Conservation (phyloP, 2,329 filamentous ascomycete species). For the Arthroderma sp. region DNA sequence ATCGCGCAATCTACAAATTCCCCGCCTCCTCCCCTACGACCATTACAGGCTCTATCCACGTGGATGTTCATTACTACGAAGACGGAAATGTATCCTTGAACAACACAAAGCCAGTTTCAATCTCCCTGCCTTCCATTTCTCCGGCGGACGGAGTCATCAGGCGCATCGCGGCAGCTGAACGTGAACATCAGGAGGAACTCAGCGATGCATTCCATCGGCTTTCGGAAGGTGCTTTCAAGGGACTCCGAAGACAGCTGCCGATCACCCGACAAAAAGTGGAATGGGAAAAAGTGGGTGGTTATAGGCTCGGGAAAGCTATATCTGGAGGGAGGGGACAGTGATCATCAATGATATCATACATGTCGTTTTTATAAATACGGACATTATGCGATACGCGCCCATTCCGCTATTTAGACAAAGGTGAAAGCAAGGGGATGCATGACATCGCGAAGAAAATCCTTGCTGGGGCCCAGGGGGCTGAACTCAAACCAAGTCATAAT, state of each 20-base stretch:
- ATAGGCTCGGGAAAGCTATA: conserved; percentile 71
- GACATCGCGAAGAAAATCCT: too few species aligned
- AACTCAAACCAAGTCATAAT: too few species aligned
- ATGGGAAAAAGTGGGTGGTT: conserved; percentile 96
- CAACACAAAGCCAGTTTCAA: conserved; percentile 64
- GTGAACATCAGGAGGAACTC: conserved; percentile 89
- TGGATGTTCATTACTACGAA: conserved; percentile 98
- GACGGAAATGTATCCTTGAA: conserved; percentile 92
- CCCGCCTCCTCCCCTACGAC: conserved; percentile 47
- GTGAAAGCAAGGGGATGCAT: too few species aligned
- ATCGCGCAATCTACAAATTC: conserved; percentile 78
- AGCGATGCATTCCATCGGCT: conserved; percentile 79
- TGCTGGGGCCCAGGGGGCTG: too few species aligned
- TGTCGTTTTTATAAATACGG: too few species aligned
- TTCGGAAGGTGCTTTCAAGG: conserved; percentile 92
- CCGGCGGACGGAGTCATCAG: conserved; percentile 59
- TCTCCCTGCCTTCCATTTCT: conserved; percentile 47
- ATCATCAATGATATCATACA: not conserved
- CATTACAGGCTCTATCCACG: conserved; percentile 69
- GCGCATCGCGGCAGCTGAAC: conserved; percentile 68
- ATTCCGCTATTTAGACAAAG: too few species aligned
- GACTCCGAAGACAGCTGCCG: conserved; percentile 77
- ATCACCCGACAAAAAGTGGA: conserved; percentile 98
- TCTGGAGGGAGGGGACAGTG: conserved; percentile 45
- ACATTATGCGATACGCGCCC: too few species aligned